These are phyloP conservation scores for Sarcomyxa edulis DNA, from an alignment of 768 basidiomycete genomes.

Conservation along the genomic window DNA sequence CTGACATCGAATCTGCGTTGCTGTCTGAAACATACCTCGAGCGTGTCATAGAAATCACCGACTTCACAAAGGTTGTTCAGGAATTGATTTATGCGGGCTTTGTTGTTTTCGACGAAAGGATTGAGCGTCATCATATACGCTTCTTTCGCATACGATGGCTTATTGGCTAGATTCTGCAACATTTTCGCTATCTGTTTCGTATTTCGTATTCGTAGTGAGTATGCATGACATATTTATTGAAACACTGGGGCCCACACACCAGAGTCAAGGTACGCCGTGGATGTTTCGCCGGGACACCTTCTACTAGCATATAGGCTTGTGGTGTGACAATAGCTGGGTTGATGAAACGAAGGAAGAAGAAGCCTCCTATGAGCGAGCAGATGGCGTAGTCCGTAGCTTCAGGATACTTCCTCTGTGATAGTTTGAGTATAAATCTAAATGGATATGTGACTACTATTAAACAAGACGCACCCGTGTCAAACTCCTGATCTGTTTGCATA, in stretches of 20 bases:
- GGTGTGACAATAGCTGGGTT: conserved; percentile 99
- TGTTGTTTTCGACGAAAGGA: conserved; percentile 98
- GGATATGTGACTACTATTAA: too few relatives aligned
- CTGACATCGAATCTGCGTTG: neutral
- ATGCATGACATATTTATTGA: conserved; percentile 1
- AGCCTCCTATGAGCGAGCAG: conserved; percentile 97
- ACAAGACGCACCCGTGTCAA: conserved; percentile 72
- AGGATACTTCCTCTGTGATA: conserved; percentile 94
- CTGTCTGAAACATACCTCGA: conserved; percentile 69
- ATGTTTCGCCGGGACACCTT: conserved; percentile 96
- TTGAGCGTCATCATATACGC: conserved; percentile 98
- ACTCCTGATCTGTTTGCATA: conserved; percentile 98
- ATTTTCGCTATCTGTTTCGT: conserved; percentile 89
- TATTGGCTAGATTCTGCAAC: conserved; percentile 98
- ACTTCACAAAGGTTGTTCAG: conserved; percentile 97
- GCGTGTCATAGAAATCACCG: conserved; percentile 97
- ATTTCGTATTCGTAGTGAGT: too few relatives aligned
- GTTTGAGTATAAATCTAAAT: neutral
- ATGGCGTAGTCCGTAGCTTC: conserved; percentile 98
- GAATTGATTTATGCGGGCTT: conserved; percentile 95
- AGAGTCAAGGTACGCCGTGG: conserved; percentile 94
- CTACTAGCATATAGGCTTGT: conserved; percentile 99
- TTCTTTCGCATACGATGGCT: conserved; percentile 97
- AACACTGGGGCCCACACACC: too few relatives aligned
- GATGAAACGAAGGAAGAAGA: conserved; percentile 99